Evolutionary conservation across 352 stramenopile species (phyloP), one percentile per base, ranked within the genome.

Genomic region (Blastocystis hominis): DNA sequence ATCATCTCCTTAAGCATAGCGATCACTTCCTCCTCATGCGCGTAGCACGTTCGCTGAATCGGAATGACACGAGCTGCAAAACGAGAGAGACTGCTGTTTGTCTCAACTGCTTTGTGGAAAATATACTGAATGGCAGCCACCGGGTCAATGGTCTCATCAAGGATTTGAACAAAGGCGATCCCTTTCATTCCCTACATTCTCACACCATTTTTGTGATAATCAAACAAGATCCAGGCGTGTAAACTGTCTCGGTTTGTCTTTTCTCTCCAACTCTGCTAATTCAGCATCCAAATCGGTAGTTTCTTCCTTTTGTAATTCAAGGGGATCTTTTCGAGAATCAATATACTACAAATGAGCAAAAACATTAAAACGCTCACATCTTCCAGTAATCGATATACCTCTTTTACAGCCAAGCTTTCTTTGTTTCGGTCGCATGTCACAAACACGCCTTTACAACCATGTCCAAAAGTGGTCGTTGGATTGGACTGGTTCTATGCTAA

Each of bases 371-470:
- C 50, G 36, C 6, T 34, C n/a, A 68, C 72, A 66, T 87, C 77
- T 44, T 87, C 77, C 42, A 87, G 44, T 20, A 87, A 47, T 10
- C 77, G 62, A 78, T 87, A 87, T 30, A 77, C 56, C n/a, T 87
- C 77, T 46, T 55, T 75, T 30, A 42, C 47, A 2, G 77, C 77
- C 59, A 61, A 34, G 7, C 56, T 69, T 46, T 87, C 77, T 36
- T 75, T 72, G 44, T 78, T 78, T 77, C 77, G 24, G n/a, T 87
- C 77, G 7, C 54, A 87, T 6, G 77, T 87, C 10, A 87, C 53
- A 44, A 87, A 64, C 6, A 87, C 55, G 5, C 77, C 77, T 24
- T 77, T 87, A 42, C 77, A 87, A 54, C 77, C 77, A 77, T 87
- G 72, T 68, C 72, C 72, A 44, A 84, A 84, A 17, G 68, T 68